Evolutionary conservation across 2,329 filamentous ascomycete species (phyloP).

Genomic region (Magnaporthiopsis rhizophila): DNA sequence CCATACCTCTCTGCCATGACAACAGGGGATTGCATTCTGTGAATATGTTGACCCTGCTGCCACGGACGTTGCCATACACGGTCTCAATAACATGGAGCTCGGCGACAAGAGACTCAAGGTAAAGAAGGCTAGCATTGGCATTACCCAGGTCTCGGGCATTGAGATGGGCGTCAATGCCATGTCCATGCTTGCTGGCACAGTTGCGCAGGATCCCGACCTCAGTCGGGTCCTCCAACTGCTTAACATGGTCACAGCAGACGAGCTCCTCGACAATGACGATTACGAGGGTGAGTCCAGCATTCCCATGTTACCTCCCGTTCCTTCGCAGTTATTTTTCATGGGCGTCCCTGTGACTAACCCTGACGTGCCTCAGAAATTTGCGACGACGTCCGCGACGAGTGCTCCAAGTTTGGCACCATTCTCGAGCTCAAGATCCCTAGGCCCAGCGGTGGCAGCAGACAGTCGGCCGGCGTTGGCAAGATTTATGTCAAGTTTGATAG

Average conservation of each 20-base stretch:
- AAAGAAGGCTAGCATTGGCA: slow-evolving; percentile 80
- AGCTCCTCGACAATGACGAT: slow-evolving; percentile 87
- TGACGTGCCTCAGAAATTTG: slow-evolving; percentile 65
- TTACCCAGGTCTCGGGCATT: slow-evolving; percentile 83
- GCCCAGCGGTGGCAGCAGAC: slow-evolving; percentile 72
- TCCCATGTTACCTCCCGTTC: not conserved
- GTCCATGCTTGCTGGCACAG: slow-evolving; percentile 92
- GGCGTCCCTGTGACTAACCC: slow-evolving; percentile 24
- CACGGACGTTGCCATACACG: slow-evolving; percentile 82
- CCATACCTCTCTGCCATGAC: not conserved
- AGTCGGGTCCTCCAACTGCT: slow-evolving; percentile 83
- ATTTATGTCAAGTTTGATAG: slow-evolving; percentile 93
- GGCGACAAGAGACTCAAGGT: slow-evolving; percentile 82
- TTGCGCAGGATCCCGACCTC: slow-evolving; percentile 67
- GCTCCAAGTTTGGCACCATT: slow-evolving; percentile 79
- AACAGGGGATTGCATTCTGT: slow-evolving; percentile 87
- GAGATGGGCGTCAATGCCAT: slow-evolving; percentile 98
- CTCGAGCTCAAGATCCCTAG: slow-evolving; percentile 88
- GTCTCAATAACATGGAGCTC: slow-evolving; percentile 87
- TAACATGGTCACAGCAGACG: slow-evolving; percentile 97
- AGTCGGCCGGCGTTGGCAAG: slow-evolving; percentile 88
- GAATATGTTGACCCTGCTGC: slow-evolving; percentile 75
- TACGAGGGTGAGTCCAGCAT: slow-evolving; percentile 65
- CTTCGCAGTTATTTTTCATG: too few relatives aligned
- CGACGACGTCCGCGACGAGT: slow-evolving; percentile 91